A percentile compares a stretch with the other conserved stretches of the same genome.
Conservation (phyloP, 495 filamentous ascomycete genomes). For the Neurospora sp. region DNA sequence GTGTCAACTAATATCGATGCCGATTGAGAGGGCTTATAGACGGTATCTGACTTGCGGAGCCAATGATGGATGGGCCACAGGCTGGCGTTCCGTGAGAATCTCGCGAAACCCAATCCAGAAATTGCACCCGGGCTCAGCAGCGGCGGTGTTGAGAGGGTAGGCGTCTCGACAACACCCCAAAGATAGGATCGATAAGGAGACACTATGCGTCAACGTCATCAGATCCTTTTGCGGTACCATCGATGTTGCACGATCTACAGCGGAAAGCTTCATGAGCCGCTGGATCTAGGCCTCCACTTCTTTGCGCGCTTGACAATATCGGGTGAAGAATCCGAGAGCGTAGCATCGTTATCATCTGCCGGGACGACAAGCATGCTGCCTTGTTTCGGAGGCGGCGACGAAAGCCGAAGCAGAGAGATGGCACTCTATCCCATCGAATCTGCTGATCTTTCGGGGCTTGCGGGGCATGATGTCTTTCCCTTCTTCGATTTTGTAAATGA, state of each 20-base stretch:
- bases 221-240: background rate
- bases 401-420: background rate
- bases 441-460: background rate
- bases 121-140: background rate
- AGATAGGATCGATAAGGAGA: background rate
- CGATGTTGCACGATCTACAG: background rate
- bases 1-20: background rate
- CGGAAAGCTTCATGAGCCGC: background rate
- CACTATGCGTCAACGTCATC: background rate
- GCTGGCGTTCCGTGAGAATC: background rate
- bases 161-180: background rate
- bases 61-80: background rate
- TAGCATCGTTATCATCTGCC: background rate
- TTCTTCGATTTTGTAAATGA: background rate
- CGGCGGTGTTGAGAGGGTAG: background rate
- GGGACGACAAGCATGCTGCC: background rate
- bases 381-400: background rate
- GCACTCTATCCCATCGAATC: background rate
- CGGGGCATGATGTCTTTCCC: background rate
- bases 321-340: background rate
- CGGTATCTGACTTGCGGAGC: background rate
- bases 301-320: background rate
- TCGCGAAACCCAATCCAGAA: background rate
- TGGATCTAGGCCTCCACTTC: background rate
- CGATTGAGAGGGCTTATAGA: background rate